A percentile compares a stretch with the other conserved stretches of the same genome.
Evolutionary conservation across 805 yeast genomes (phyloP).

Genomic region (Suhomyces sp.): DNA sequence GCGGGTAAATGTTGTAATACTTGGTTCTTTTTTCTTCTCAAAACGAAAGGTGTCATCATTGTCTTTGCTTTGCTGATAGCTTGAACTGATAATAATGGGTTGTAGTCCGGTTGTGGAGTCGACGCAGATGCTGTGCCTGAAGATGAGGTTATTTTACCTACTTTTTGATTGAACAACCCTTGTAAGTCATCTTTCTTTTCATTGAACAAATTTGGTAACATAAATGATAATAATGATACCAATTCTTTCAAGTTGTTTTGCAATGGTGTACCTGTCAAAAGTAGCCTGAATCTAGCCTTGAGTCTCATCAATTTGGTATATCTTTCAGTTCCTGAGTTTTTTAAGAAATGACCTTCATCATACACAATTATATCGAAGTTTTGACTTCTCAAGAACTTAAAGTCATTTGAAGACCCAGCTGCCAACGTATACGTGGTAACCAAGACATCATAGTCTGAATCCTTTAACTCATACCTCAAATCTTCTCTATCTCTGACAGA

Average conservation of each 20-base stretch:
- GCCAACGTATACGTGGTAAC: slow-evolving; percentile 95
- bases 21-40: slow-evolving; percentile 88
- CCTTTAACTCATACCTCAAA: slow-evolving; percentile 64
- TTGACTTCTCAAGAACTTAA: slow-evolving; percentile 69
- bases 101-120: slow-evolving; percentile 47
- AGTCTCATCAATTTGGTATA: slow-evolving; percentile 83
- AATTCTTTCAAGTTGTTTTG: slow-evolving; percentile 91
- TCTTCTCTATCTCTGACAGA: slow-evolving; percentile 81
- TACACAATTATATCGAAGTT: slow-evolving; percentile 86
- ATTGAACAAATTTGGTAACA: slow-evolving; percentile 77
- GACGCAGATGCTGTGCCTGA: slow-evolving; percentile 19
- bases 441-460: slow-evolving; percentile 73
- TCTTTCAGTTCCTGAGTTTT: slow-evolving; percentile 85
- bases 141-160: slow-evolving; percentile 56
- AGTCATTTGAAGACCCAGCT: slow-evolving; percentile 80
- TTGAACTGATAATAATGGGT: slow-evolving; percentile 84
- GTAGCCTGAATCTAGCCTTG: slow-evolving; percentile 76
- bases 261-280: slow-evolving; percentile 95
- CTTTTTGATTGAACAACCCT: slow-evolving; percentile 83
- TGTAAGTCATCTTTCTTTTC: slow-evolving; percentile 81
- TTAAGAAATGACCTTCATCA: slow-evolving; percentile 97
- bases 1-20: slow-evolving; percentile 86
- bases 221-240: slow-evolving; percentile 86
- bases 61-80: slow-evolving; percentile 92
- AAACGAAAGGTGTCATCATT: slow-evolving; percentile 97